These are phyloP conservation scores for Phtheirospermum japonicum DNA, from an alignment of 257 asterid species.

Conservation along the genomic window DNA sequence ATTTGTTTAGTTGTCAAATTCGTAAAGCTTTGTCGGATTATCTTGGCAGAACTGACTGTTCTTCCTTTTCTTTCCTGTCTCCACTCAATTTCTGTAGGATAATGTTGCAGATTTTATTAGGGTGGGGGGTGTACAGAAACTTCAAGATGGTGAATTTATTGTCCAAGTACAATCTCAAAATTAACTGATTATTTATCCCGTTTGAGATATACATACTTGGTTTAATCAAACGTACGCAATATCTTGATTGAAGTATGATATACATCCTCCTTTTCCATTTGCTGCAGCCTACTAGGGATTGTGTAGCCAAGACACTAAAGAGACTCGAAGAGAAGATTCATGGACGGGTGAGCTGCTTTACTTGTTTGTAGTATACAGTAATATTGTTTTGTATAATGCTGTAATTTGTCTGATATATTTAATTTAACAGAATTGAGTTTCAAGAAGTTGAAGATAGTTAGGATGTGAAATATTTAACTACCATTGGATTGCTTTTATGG, in stretches of 20 bases:
- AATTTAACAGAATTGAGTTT: constrained; percentile 14
- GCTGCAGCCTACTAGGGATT: constrained; percentile 97
- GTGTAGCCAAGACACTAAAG: constrained; percentile 96
- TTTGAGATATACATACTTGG: not conserved
- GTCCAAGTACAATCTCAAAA: constrained; percentile 57
- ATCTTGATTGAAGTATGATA: constrained; percentile 11
- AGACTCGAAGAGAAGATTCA: constrained; percentile 95
- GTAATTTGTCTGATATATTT: not conserved
- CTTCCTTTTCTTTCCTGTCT: constrained; percentile 15
- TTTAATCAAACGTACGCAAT: too few species aligned
- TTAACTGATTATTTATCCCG: constrained; percentile 1
- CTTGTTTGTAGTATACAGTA: constrained; percentile 8
- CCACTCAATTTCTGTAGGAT: constrained; percentile 49
- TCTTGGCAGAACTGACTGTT: constrained; percentile 10
- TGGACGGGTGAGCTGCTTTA: constrained; percentile 75
- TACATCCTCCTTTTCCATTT: constrained; percentile 12
- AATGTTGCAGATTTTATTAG: constrained; percentile 87
- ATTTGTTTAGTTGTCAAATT: constrained; percentile 6
- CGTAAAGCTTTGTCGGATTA: not conserved
- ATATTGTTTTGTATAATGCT: constrained; percentile 13
- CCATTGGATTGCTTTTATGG: constrained; percentile 21
- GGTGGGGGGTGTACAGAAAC: constrained; percentile 95
- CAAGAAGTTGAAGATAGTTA: constrained; percentile 4
- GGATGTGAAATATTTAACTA: constrained; percentile 12
- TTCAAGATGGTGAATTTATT: constrained; percentile 96